Evolutionary conservation across 2,329 filamentous ascomycete species (phyloP).

Genomic region (Dryadomyces quercus-mongolicae): DNA sequence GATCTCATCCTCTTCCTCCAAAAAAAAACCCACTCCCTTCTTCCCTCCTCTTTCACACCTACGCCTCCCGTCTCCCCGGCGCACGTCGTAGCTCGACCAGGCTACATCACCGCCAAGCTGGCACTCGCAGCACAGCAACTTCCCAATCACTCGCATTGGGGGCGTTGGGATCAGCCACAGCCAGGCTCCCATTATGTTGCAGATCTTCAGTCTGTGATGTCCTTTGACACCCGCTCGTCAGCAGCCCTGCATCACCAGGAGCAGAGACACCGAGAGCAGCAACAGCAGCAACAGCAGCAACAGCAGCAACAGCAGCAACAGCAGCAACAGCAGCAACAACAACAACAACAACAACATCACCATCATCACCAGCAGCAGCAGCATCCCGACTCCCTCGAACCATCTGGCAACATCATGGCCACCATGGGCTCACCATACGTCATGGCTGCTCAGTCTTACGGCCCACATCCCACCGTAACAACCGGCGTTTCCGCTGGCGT

Average conservation of each 20-base stretch:
- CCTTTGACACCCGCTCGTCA: conserved; percentile 33
- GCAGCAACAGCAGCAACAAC: neutral
- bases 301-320: conserved; percentile 4
- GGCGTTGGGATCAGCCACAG: conserved; percentile 40
- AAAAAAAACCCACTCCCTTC: conserved; percentile 1
- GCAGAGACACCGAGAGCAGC: conserved; percentile 4
- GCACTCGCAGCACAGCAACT: conserved; percentile 35
- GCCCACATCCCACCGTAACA: neutral
- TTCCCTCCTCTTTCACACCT: neutral
- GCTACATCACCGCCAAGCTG: conserved; percentile 25
- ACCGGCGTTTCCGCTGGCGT: neutral
- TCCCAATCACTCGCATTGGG: conserved; percentile 36
- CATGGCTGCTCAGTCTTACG: neutral
- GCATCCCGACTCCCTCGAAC: neutral
- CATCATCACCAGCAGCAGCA: neutral
- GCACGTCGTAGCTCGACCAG: conserved; percentile 6
- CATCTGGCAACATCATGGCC: neutral
- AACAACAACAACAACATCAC: neutral
- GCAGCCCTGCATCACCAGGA: conserved; percentile 12
- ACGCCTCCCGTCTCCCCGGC: conserved; percentile 2
- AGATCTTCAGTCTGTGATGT: conserved; percentile 30
- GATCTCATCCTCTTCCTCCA: neutral
- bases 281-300: conserved; percentile 1
- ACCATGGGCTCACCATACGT: neutral
- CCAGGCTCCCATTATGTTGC: conserved; percentile 30